These are phyloP conservation scores for Aspergillus fructus DNA, from an alignment of 2,329 filamentous ascomycete species.

Conservation along the genomic window DNA sequence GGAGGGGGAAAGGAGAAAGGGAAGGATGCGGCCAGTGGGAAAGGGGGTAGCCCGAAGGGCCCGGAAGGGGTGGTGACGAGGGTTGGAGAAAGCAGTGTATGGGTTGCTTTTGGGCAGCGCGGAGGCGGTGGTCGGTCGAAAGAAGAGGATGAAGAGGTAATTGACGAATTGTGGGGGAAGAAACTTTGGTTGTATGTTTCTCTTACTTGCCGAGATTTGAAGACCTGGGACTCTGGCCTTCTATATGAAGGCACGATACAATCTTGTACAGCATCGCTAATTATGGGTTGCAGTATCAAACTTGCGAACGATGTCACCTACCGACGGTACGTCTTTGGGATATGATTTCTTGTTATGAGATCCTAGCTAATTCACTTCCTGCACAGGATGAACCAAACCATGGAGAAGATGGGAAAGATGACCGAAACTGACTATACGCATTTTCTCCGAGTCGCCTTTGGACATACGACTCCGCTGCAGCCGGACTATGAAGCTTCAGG, in stretches of 20 bases:
- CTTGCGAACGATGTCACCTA: conserved; percentile 67
- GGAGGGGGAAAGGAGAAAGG: conserved; percentile 26
- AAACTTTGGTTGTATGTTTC: conserved; percentile 63
- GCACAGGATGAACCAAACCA: conserved; percentile 61
- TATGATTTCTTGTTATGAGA: not conserved
- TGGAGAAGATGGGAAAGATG: conserved; percentile 59
- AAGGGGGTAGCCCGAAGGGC: conserved; percentile 18
- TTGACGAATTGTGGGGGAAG: conserved; percentile 52
- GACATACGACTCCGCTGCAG: conserved; percentile 55
- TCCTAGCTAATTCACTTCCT: not conserved
- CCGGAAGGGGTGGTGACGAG: conserved; percentile 49
- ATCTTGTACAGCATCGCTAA: conserved; percentile 6
- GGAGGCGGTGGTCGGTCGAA: conserved; percentile 35
- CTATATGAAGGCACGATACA: not conserved
- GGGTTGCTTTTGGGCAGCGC: conserved; percentile 46
- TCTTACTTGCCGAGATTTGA: not conserved
- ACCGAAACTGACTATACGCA: conserved; percentile 55
- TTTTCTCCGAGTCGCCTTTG: conserved; percentile 62
- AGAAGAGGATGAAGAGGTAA: conserved; percentile 44
- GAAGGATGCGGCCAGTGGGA: conserved; percentile 26
- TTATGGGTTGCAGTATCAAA: conserved; percentile 54
- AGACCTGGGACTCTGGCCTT: not conserved
- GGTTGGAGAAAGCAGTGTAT: conserved; percentile 42
- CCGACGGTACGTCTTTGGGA: conserved; percentile 48
- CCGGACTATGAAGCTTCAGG: conserved; percentile 47